Evolutionary conservation across 139 green algal species (phyloP).

Genomic region (Ostreobium quekettii): DNA sequence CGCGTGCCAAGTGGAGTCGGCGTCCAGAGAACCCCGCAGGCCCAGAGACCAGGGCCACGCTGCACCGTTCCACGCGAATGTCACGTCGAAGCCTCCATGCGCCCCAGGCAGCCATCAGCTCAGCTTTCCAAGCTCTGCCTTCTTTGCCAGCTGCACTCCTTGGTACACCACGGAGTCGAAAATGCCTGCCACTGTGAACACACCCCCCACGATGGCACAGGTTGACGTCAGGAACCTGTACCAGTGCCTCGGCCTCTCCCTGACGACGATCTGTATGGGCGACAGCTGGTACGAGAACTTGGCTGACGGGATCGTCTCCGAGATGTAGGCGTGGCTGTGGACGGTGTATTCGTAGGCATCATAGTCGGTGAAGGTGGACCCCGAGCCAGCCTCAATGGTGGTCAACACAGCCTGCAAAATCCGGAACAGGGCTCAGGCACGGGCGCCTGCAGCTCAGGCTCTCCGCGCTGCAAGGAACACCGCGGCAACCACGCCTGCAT

Average conservation of each 20-base stretch:
- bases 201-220: constrained; percentile 81
- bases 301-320: constrained; percentile 43
- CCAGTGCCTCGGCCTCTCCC: constrained; percentile 39
- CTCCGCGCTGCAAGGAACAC: too few relatives aligned
- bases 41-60: too few relatives aligned
- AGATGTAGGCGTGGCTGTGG: constrained; percentile 74
- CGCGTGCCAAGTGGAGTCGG: too few relatives aligned
- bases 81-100: too few relatives aligned
- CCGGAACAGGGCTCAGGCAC: too few relatives aligned
- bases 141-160: constrained; percentile 61
- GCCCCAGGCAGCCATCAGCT: too few relatives aligned
- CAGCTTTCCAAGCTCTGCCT: constrained; percentile 67
- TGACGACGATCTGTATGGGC: constrained; percentile 34
- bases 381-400: constrained; percentile 49
- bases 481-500: too few relatives aligned
- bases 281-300: neutral
- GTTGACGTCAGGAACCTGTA: constrained; percentile 80
- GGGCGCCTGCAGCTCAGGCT: too few relatives aligned
- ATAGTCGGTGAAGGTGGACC: constrained; percentile 30
- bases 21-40: too few relatives aligned
- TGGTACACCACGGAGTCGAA: constrained; percentile 69
- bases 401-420: constrained; percentile 77
- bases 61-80: too few relatives aligned
- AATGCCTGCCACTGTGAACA: constrained; percentile 85
- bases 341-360: constrained; percentile 89